These are phyloP conservation scores for Phytopythium chamaehyphon DNA, from an alignment of 352 stramenopile genomes.

Conservation along the genomic window DNA sequence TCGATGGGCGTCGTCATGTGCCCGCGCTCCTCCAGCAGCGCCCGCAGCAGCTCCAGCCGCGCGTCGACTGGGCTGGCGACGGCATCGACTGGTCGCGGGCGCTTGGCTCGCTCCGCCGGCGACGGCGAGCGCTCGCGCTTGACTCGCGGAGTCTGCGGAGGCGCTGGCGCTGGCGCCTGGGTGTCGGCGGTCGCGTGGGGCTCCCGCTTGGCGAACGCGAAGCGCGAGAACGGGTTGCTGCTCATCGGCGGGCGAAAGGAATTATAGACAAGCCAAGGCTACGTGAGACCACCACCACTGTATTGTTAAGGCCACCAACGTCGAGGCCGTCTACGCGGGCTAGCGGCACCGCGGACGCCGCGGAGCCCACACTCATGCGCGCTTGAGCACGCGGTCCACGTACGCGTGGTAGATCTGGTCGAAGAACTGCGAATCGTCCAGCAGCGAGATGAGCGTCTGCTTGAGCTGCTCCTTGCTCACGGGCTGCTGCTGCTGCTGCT, in stretches of 20 bases:
- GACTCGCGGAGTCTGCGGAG: not conserved
- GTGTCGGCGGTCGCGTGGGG: not conserved
- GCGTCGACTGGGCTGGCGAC: constrained; percentile 4
- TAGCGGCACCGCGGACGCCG: too few relatives aligned
- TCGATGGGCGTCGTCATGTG: constrained; percentile 51
- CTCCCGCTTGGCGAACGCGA: constrained; percentile 32
- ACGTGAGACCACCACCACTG: too few relatives aligned
- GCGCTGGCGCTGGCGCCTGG: not conserved
- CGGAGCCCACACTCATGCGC: constrained; percentile 18
- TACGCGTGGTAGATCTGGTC: constrained; percentile 88
- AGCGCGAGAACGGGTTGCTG: constrained; percentile 62
- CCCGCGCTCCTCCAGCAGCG: constrained; percentile 30
- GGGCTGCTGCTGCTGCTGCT: constrained; percentile 18
- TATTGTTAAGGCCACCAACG: too few relatives aligned
- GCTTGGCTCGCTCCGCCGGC: constrained; percentile 2
- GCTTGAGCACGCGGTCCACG: constrained; percentile 55
- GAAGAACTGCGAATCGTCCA: constrained; percentile 84
- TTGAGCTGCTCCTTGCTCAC: constrained; percentile 87
- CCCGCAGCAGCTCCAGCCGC: constrained; percentile 32
- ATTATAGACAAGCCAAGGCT: too few relatives aligned
- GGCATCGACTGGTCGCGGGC: constrained; percentile 7
- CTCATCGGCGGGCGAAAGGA: too few relatives aligned
- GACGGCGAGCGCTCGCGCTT: constrained; percentile 17
- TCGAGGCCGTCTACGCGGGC: too few relatives aligned
- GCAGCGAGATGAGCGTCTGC: constrained; percentile 71